Percentiles rank a stretch among this genome's conserved stretches.
phyloP scores from a whole-genome alignment of 2,329 filamentous ascomycete species.

The Pseudogymnoascus verrucosus region DNA sequence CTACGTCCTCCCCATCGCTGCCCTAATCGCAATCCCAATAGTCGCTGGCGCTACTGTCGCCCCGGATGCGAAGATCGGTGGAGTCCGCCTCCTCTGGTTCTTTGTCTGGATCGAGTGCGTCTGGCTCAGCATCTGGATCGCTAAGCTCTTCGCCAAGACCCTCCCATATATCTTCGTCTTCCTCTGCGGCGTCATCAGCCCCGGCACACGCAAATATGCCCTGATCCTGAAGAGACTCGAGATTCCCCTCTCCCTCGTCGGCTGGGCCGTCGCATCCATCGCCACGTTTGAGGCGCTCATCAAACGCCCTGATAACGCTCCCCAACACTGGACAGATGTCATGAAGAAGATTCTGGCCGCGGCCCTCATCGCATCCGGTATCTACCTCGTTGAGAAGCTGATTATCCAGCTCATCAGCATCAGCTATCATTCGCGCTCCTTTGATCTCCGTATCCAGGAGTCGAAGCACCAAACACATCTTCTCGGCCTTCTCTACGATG shows the following conservation, averaged over 20 bases:
- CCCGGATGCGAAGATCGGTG: slow-evolving; percentile 34
- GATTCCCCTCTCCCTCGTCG: slow-evolving; percentile 59
- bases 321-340: slow-evolving; percentile 43
- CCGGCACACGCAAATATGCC: slow-evolving; percentile 63
- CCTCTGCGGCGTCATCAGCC: slow-evolving; percentile 60
- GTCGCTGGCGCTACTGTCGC: slow-evolving; percentile 43
- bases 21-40: slow-evolving; percentile 54
- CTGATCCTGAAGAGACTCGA: slow-evolving; percentile 56
- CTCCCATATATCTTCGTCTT: slow-evolving; percentile 59
- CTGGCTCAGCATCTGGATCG: slow-evolving; percentile 60
- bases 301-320: slow-evolving; percentile 16
- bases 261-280: slow-evolving; percentile 57
- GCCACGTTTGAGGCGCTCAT: slow-evolving; percentile 54
- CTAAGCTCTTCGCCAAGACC: slow-evolving; percentile 55
- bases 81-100: slow-evolving; percentile 49
- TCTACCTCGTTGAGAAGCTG: slow-evolving; percentile 69
- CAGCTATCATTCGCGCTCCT: slow-evolving; percentile 77
- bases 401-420: slow-evolving; percentile 78
- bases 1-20: slow-evolving; percentile 56
- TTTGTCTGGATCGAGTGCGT: slow-evolving; percentile 63
- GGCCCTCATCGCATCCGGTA: slow-evolving; percentile 57
- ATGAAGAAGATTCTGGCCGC: slow-evolving; percentile 60
- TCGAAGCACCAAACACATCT: slow-evolving; percentile 82
- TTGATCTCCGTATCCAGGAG: slow-evolving; percentile 73
- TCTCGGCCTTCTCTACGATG: slow-evolving; percentile 79